Evolutionary conservation across 768 basidiomycete species (phyloP).

Genomic region (Trichaptum fuscoviolaceum): DNA sequence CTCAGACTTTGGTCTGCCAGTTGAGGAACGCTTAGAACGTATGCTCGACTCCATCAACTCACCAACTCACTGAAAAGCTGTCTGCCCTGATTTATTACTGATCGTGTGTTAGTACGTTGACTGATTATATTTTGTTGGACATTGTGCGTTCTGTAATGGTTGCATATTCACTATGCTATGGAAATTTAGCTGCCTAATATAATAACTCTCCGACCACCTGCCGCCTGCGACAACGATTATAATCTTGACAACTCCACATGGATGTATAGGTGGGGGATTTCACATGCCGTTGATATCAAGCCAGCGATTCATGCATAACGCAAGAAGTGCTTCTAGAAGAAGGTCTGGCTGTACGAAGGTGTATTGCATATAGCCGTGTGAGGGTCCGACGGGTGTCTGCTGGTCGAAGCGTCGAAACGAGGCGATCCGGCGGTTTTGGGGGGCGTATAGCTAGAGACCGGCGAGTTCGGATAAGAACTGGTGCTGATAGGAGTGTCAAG

Average conservation of each 20-base stretch:
- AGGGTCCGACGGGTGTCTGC: conserved; percentile 54
- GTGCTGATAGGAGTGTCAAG: conserved; percentile 4
- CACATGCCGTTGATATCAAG: conserved; percentile 47
- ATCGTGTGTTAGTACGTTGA: not conserved
- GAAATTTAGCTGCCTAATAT: not conserved
- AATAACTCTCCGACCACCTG: not conserved
- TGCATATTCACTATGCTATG: not conserved
- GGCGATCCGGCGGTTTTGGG: conserved; percentile 47
- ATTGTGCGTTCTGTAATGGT: not conserved
- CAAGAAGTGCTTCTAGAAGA: conserved; percentile 56
- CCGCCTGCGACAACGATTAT: not conserved
- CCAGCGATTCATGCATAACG: conserved; percentile 72
- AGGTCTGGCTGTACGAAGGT: conserved; percentile 56
- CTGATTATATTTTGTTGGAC: conserved; percentile 1
- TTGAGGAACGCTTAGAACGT: conserved; percentile 72
- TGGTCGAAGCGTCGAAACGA: conserved; percentile 50
- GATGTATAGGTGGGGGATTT: not conserved
- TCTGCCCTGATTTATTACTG: not conserved
- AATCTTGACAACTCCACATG: not conserved
- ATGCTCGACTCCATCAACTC: conserved; percentile 45
- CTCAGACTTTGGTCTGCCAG: conserved; percentile 58
- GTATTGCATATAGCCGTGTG: conserved; percentile 60
- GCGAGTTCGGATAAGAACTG: conserved; percentile 6
- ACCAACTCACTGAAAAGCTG: not conserved
- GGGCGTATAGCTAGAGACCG: conserved; percentile 39